phyloP scores from a whole-genome alignment of 1,284 basidiomycete genomes.

The Xerocomus nothofagi region DNA sequence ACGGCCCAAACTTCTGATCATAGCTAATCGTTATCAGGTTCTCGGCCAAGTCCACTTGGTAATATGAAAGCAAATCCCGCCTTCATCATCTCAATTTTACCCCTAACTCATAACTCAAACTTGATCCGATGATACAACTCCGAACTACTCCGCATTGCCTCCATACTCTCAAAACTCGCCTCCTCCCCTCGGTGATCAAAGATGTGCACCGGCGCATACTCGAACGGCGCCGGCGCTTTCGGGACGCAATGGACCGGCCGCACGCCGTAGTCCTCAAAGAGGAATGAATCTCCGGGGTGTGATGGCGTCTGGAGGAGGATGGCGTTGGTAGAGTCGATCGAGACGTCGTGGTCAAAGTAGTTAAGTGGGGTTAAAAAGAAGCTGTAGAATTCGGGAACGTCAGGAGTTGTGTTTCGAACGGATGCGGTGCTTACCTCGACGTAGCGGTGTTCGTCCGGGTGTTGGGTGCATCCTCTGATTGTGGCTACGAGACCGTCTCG shows the following conservation, averaged over 20 bases:
- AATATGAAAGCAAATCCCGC: not conserved
- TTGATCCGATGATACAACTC: conserved; percentile 46
- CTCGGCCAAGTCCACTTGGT: no score
- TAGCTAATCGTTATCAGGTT: no score
- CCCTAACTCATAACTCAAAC: conserved; percentile 29
- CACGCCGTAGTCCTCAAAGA: conserved; percentile 55
- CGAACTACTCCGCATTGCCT: conserved; percentile 43
- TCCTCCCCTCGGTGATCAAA: conserved; percentile 41
- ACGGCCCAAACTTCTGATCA: no score
- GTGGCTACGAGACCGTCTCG: conserved; percentile 39
- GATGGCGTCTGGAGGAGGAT: conserved; percentile 48
- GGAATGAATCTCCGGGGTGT: conserved; percentile 41
- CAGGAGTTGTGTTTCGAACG: not conserved
- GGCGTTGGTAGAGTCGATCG: conserved; percentile 56
- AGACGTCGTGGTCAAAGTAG: conserved; percentile 63
- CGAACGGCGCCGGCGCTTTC: conserved; percentile 41
- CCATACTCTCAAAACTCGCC: conserved; percentile 32
- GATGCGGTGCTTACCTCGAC: conserved; percentile 42
- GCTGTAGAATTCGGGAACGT: conserved; percentile 29
- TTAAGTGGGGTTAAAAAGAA: conserved; percentile 64
- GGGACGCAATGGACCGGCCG: conserved; percentile 49
- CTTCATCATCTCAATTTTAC: no score
- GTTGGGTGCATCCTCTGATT: conserved; percentile 60
- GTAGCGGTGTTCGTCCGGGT: conserved; percentile 61
- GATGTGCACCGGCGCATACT: conserved; percentile 39